Percentiles rank a stretch among this genome's conserved stretches.
Evolutionary conservation across 2,329 filamentous ascomycete genomes (phyloP).

Genomic region (Proliferodiscus dingleyae): DNA sequence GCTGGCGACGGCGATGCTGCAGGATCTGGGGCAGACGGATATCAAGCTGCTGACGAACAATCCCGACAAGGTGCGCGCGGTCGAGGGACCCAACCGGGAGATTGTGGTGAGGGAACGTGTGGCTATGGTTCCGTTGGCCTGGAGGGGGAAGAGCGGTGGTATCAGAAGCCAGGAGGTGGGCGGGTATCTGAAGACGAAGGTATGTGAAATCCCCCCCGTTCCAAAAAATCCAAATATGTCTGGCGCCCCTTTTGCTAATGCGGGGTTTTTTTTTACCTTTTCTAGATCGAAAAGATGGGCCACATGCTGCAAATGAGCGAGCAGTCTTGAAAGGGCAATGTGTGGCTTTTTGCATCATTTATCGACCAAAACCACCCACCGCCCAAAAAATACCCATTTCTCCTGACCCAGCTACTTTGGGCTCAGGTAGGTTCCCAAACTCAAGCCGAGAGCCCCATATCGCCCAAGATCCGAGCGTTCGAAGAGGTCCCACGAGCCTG

Average conservation of each 20-base stretch:
- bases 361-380: too few relatives aligned
- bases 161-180: conserved; percentile 86
- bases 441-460: too few relatives aligned
- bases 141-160: conserved; percentile 73
- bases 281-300: conserved; percentile 80
- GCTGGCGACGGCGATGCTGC: conserved; percentile 89
- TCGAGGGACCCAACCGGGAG: conserved; percentile 87
- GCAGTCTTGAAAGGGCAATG: conserved; percentile 18
- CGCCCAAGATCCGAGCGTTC: too few relatives aligned
- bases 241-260: too few relatives aligned
- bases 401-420: too few relatives aligned
- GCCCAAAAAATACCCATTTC: too few relatives aligned
- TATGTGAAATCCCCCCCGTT: too few relatives aligned
- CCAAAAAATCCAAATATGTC: too few relatives aligned
- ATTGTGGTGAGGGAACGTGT: conserved; percentile 84
- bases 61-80: conserved; percentile 90
- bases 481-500: too few relatives aligned
- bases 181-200: conserved; percentile 92
- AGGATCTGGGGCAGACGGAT: conserved; percentile 74
- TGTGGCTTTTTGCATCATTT: too few relatives aligned
- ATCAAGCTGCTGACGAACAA: conserved; percentile 91
- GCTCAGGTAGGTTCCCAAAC: too few relatives aligned
- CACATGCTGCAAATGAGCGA: conserved; percentile 62
- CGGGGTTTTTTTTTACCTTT: conserved; percentile 4
- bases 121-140: conserved; percentile 91